Percentiles rank a stretch among this genome's conserved stretches.
These are phyloP conservation scores for Centrapalus pauciflorus DNA, from an alignment of 129 eudicot species.

Conservation along the genomic window DNA sequence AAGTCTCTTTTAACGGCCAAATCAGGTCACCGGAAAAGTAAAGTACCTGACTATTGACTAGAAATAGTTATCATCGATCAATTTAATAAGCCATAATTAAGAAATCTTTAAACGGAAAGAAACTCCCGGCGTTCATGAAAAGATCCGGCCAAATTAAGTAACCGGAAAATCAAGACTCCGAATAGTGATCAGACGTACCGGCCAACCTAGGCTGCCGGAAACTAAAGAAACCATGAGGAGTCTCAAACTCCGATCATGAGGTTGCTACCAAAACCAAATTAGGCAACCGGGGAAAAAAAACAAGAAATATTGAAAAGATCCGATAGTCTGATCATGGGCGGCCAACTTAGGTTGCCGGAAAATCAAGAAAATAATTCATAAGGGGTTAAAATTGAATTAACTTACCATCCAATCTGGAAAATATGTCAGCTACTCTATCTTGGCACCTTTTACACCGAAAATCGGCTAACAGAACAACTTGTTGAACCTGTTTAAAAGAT, in stretches of 20 bases:
- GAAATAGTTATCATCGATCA: no score
- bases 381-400: no score
- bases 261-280: no score
- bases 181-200: background rate
- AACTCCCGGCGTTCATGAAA: no score
- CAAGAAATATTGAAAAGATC: background rate
- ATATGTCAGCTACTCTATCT: constrained; percentile 57
- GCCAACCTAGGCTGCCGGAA: constrained; percentile 11
- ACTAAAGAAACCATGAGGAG: no score
- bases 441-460: constrained; percentile 64
- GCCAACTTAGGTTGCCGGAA: constrained; percentile 11
- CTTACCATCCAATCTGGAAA: constrained; percentile 70
- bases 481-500: constrained; percentile 53
- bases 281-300: no score
- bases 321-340: background rate
- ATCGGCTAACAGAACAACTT: constrained; percentile 79
- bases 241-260: no score
- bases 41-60: no score
- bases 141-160: background rate
- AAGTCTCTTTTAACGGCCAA: constrained; percentile 13
- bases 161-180: background rate
- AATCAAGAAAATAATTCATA: no score
- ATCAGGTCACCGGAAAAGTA: constrained; percentile 8
- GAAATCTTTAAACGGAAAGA: background rate
- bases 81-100: no score